Evolutionary conservation across 306 rosid species (phyloP).

Genomic region (Pterocarpus santalinus): DNA sequence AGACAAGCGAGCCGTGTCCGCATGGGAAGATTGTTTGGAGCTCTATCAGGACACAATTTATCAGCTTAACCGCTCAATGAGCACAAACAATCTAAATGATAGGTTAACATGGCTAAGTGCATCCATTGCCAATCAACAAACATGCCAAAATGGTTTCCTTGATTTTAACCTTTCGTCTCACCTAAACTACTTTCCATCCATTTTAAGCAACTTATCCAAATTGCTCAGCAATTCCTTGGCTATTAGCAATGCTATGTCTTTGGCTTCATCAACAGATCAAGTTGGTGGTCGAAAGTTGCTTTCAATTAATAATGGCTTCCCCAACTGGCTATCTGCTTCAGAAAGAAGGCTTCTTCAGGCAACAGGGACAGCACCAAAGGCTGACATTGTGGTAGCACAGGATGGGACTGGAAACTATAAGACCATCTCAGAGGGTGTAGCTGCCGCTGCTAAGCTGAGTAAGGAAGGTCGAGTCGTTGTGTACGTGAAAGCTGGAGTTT

Average conservation of each 20-base stretch:
- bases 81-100: conserved; percentile 53
- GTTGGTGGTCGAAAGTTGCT: conserved; percentile 55
- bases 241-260: conserved; percentile 50
- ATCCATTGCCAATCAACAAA: conserved; percentile 79
- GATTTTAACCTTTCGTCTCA: conserved; percentile 58
- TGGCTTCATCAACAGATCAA: conserved; percentile 26
- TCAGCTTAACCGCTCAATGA: conserved; percentile 63
- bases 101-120: conserved; percentile 77
- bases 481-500: conserved; percentile 77
- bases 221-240: conserved; percentile 79
- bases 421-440: conserved; percentile 70
- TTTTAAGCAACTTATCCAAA: conserved; percentile 70
- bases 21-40: conserved; percentile 80
- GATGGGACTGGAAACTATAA: conserved; percentile 74
- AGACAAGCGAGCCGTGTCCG: conserved; percentile 53
- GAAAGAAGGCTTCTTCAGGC: conserved; percentile 68
- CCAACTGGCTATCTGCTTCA: conserved; percentile 62
- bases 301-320: conserved; percentile 38
- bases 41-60: conserved; percentile 73
- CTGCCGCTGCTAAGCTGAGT: conserved; percentile 50
- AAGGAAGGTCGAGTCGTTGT: conserved; percentile 60
- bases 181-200: conserved; percentile 54
- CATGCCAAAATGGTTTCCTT: conserved; percentile 76
- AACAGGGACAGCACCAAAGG: conserved; percentile 15
- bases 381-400: conserved; percentile 71